Percentiles rank a stretch among this genome's conserved stretches.
Evolutionary conservation across 2,329 filamentous ascomycete species (phyloP).

Genomic region (Colletotrichum lupini): DNA sequence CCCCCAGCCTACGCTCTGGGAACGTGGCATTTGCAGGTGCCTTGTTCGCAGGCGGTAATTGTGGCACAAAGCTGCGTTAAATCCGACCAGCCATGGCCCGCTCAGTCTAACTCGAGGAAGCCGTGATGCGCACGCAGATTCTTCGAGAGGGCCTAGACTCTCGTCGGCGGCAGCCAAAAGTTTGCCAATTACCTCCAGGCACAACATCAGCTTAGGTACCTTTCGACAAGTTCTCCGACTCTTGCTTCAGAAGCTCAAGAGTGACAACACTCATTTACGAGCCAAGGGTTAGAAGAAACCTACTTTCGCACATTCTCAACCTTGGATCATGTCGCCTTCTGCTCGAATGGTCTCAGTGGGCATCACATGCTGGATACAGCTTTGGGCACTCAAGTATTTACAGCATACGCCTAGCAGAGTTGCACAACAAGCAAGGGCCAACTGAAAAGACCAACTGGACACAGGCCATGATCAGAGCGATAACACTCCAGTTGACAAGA

Average conservation of each 20-base stretch:
- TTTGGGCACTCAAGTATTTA: background rate
- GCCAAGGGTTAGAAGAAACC: background rate
- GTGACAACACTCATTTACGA: background rate
- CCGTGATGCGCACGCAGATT: background rate
- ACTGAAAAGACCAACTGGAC: background rate
- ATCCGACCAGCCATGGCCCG: conserved; percentile 6
- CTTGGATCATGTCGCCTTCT: background rate
- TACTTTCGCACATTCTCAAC: background rate
- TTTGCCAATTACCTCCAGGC: background rate
- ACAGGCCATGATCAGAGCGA: background rate
- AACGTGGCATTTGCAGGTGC: conserved; percentile 17
- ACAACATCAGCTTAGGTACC: background rate
- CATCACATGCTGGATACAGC: background rate
- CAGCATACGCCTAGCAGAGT: background rate
- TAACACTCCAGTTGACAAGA: background rate
- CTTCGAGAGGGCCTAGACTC: background rate
- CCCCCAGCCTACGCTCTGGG: background rate
- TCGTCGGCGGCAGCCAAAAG: background rate
- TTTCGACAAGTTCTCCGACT: background rate
- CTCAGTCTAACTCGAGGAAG: background rate
- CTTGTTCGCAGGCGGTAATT: conserved; percentile 1
- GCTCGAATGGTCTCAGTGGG: background rate
- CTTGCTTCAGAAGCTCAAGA: background rate
- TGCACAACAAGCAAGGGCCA: background rate
- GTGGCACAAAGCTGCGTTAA: background rate